Evolutionary conservation across 2,329 filamentous ascomycete genomes (phyloP).

Genomic region (Aureobasidium pullulans): DNA sequence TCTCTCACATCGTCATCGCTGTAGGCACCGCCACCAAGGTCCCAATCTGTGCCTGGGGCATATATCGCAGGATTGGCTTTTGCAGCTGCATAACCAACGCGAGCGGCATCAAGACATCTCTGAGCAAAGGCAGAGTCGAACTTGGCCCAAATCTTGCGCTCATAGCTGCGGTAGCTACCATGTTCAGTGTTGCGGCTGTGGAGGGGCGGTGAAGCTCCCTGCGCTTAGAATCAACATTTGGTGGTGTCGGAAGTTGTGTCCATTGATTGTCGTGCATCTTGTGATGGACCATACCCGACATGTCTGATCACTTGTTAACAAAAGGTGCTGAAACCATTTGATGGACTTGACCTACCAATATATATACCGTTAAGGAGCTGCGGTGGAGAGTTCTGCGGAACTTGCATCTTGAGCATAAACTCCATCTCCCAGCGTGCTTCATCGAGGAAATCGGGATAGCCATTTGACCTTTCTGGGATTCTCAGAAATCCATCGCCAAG

Average conservation of each 20-base stretch:
- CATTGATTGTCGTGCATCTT: conserved; percentile 16
- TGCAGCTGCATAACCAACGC: conserved; percentile 13
- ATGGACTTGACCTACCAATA: background rate
- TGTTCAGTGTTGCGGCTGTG: conserved; percentile 15
- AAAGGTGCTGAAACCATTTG: background rate
- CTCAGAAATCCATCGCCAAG: conserved; percentile 14
- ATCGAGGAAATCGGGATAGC: conserved; percentile 14
- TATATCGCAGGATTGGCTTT: conserved; percentile 11
- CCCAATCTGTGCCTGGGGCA: conserved; percentile 15
- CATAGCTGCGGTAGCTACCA: conserved; percentile 15
- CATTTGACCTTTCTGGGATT: conserved; percentile 13
- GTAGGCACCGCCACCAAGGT: conserved; percentile 16
- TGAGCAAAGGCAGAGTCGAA: conserved; percentile 11
- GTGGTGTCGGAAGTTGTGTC: conserved; percentile 13
- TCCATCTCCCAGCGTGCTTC: conserved; percentile 16
- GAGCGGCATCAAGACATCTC: conserved; percentile 11
- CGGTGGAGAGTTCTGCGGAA: conserved; percentile 8
- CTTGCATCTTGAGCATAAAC: conserved; percentile 15
- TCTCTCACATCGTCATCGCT: conserved; percentile 15
- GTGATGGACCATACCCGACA: conserved; percentile 14
- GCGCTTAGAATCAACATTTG: conserved; percentile 11
- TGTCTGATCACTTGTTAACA: background rate
- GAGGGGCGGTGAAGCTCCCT: conserved; percentile 15
- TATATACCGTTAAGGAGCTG: conserved; percentile 13
- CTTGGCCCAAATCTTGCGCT: conserved; percentile 10